These are phyloP conservation scores for Podila horticola DNA, from an alignment of 192 early-diverging fungal species.

Conservation along the genomic window DNA sequence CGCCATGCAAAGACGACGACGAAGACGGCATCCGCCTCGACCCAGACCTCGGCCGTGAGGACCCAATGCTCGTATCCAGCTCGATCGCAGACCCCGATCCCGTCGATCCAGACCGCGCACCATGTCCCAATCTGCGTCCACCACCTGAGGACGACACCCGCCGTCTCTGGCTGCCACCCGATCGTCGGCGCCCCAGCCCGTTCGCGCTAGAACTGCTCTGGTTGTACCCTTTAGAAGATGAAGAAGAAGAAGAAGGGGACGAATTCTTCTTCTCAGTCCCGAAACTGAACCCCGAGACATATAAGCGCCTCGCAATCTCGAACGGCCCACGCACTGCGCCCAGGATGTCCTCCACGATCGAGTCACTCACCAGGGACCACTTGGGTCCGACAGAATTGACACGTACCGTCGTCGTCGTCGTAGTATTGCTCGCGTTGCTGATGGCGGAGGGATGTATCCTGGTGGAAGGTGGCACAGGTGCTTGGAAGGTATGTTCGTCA, in stretches of 20 bases:
- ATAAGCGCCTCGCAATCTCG: constrained; percentile 36
- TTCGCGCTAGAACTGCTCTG: too few species aligned
- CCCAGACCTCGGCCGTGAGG: neutral
- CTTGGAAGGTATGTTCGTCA: constrained; percentile 26
- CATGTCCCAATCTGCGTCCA: constrained; percentile 4
- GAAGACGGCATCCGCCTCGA: constrained; percentile 5
- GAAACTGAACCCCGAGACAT: constrained; percentile 21
- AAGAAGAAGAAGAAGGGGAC: too few species aligned
- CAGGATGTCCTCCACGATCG: constrained; percentile 36
- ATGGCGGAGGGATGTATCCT: neutral
- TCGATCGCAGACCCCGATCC: constrained; percentile 33
- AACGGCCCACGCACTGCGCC: constrained; percentile 38
- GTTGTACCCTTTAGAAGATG: neutral
- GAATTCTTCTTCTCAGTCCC: constrained; percentile 6
- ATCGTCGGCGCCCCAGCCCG: neutral
- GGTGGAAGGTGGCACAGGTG: constrained; percentile 5
- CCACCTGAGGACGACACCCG: neutral
- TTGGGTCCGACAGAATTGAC: constrained; percentile 2
- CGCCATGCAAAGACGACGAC: neutral
- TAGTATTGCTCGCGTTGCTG: constrained; percentile 1
- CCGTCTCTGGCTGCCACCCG: too few species aligned
- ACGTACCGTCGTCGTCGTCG: neutral
- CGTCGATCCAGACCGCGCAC: constrained; percentile 1
- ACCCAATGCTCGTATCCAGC: constrained; percentile 8
- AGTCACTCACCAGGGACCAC: constrained; percentile 46